Evolutionary conservation across 176 grass and related monocot genomes (phyloP).

Genomic region (Elaeis guineensis): DNA sequence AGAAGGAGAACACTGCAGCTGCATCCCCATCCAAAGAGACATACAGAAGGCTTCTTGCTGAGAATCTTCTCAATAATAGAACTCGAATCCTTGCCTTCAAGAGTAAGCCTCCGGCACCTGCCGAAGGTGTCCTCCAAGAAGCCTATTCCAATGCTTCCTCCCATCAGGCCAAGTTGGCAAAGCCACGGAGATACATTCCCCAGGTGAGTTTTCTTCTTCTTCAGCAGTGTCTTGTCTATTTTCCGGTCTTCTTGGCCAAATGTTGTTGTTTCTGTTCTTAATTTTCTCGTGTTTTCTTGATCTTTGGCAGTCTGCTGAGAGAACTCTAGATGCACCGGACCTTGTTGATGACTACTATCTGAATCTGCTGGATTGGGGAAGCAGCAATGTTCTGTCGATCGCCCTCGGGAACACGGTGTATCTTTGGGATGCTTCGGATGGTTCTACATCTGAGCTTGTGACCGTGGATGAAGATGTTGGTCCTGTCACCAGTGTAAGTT

Average conservation of each 20-base stretch:
- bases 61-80: constrained; percentile 49
- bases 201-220: not conserved
- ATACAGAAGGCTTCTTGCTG: constrained; percentile 41
- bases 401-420: constrained; percentile 1
- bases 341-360: constrained; percentile 14
- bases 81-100: constrained; percentile 48
- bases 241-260: no score
- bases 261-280: no score
- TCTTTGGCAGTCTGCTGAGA: constrained; percentile 6
- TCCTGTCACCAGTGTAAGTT: constrained; percentile 4
- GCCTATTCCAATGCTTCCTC: not conserved
- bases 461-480: constrained; percentile 1
- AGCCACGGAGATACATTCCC: constrained; percentile 4
- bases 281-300: no score
- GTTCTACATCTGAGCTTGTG: constrained; percentile 1
- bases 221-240: no score
- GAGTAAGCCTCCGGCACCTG: constrained; percentile 36
- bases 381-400: constrained; percentile 2
- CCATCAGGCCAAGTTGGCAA: not conserved
- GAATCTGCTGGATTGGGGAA: constrained; percentile 18
- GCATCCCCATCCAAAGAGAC: constrained; percentile 36
- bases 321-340: constrained; percentile 5
- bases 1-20: constrained; percentile 17
- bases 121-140: constrained; percentile 8
- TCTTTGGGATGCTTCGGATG: not conserved